Evolutionary conservation across 768 basidiomycete genomes (phyloP).

Genomic region (Lactarius sp.): DNA sequence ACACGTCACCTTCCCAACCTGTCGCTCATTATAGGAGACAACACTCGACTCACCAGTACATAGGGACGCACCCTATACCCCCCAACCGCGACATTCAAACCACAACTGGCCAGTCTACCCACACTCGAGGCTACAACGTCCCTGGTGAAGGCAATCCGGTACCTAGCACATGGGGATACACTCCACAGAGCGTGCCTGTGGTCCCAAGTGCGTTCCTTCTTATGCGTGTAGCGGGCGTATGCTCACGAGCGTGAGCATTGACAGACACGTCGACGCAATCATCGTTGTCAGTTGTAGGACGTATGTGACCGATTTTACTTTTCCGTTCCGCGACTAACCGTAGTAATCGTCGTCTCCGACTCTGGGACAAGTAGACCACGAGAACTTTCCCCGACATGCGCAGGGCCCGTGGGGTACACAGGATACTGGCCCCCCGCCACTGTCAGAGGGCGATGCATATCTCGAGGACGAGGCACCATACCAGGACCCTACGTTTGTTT

Average conservation of each 20-base stretch:
- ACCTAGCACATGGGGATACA: constrained; percentile 3
- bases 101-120: no score
- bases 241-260: not conserved
- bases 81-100: no score
- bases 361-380: not conserved
- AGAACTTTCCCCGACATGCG: not conserved
- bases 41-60: not conserved
- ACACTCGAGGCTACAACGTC: not conserved
- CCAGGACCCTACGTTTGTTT: no score
- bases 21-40: not conserved
- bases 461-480: no score
- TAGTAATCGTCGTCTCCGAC: not conserved
- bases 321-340: not conserved
- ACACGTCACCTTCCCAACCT: no score
- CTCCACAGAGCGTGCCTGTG: not conserved
- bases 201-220: constrained; percentile 1
- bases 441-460: no score
- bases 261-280: not conserved
- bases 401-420: not conserved
- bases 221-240: not conserved
- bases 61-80: no score
- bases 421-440: no score
- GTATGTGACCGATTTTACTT: not conserved
- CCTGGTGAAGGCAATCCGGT: not conserved
- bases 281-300: no score